Percentiles rank a stretch among this genome's conserved stretches.
phyloP scores from a whole-genome alignment of 202 grass and related monocot species.

The Brachypodium distachyon region DNA sequence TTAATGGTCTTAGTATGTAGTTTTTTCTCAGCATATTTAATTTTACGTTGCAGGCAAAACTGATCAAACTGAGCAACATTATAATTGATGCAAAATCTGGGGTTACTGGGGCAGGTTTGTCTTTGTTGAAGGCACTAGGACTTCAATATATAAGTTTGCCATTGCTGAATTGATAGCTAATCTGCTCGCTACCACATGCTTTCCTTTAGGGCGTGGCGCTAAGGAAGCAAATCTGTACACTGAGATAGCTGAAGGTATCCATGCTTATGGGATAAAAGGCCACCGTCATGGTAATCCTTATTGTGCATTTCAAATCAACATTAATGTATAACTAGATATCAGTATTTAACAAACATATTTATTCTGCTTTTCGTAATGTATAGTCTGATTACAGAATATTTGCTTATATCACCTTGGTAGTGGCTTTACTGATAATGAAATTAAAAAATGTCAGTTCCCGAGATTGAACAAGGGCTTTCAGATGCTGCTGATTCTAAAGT shows the following conservation, averaged over 20 bases:
- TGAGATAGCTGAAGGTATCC: slow-evolving; percentile 91
- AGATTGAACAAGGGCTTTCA: slow-evolving; percentile 94
- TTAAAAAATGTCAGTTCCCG: slow-evolving; percentile 59
- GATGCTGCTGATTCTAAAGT: slow-evolving; percentile 79
- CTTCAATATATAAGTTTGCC: not conserved
- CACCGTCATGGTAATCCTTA: slow-evolving; percentile 75
- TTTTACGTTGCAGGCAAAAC: slow-evolving; percentile 41
- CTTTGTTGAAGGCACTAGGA: not conserved
- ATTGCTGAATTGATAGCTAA: not conserved
- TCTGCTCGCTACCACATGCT: not conserved
- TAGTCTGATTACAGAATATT: not conserved
- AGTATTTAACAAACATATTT: not conserved
- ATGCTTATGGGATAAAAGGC: slow-evolving; percentile 87
- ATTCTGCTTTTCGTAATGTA: not conserved
- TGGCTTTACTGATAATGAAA: slow-evolving; percentile 4
- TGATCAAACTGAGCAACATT: slow-evolving; percentile 80
- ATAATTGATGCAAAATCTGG: slow-evolving; percentile 99
- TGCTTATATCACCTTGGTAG: slow-evolving; percentile 1
- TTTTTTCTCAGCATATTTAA: slow-evolving; percentile 19
- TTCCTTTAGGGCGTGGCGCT: slow-evolving; percentile 77
- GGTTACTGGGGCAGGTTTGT: slow-evolving; percentile 84
- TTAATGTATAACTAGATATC: too few species aligned
- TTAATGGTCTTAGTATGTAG: slow-evolving; percentile 8
- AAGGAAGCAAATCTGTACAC: slow-evolving; percentile 99
- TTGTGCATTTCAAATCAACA: not conserved